phyloP scores from a whole-genome alignment of 208 protist genomes.

The Trichomonas gallinae region DNA sequence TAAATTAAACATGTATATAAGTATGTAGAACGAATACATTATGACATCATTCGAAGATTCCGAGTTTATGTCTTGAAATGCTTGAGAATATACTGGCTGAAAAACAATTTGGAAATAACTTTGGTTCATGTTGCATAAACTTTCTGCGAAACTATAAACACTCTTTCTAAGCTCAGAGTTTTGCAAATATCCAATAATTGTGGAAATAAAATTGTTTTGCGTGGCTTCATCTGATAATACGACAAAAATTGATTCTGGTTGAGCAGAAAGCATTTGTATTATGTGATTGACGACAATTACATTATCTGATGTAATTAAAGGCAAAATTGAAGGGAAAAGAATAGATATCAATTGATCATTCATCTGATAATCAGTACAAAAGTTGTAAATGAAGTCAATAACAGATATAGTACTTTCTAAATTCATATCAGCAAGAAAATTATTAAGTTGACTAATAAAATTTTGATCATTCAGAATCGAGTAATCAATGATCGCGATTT shows the following conservation, averaged over 20 bases:
- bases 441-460: neutral
- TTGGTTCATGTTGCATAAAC: neutral
- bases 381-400: neutral
- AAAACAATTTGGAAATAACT: neutral
- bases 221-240: neutral
- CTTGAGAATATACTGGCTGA: neutral
- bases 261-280: neutral
- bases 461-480: neutral
- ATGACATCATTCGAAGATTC: neutral
- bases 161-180: neutral
- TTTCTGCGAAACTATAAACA: neutral
- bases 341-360: neutral
- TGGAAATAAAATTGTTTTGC: neutral
- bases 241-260: neutral
- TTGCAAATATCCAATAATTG: neutral
- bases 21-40: neutral
- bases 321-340: neutral
- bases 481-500: neutral
- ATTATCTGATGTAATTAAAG: neutral
- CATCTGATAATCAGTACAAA: neutral
- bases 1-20: neutral
- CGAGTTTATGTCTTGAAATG: neutral
- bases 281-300: neutral
- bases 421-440: neutral
- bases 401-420: neutral